Evolutionary conservation across 352 stramenopile species (phyloP), one percentile per base, ranked within the genome.

Genomic region (Globisporangium lucens): DNA sequence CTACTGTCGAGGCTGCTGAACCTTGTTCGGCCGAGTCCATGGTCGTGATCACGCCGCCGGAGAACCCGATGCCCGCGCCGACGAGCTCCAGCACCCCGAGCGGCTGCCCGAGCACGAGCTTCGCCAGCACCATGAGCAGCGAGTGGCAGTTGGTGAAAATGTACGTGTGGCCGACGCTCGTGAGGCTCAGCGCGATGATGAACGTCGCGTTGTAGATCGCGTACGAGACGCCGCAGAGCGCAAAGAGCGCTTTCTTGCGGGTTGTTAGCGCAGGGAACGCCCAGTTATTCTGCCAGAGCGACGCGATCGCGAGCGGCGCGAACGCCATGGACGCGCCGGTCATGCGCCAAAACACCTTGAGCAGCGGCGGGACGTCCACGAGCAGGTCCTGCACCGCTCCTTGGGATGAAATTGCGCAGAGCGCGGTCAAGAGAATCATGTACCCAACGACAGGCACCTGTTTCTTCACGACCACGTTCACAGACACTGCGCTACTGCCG

Each of bases 141-240:
- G 78, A 87, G 65, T 87, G 79, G 49, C 77, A 77, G 57, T 85
- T 87, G 65, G 61, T 71, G 36, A 89, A 87, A 41, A 88, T 85
- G 65, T 87, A 87, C 22, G 75, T 77, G 63, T 86, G 78, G 8
- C 79, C 75, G 59, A 87, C 76, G 35, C 77, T 86, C 17, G 77
- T 86, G 46, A 85, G 74, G 33, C 72, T 78, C 5, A 87, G 63
- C 12, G 81, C 77, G 24, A 79, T 53, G 22, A 89, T 69, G 66
- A 89, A 87, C 30, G 81, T 75, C n/a, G 75, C 63, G 35, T 82
- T 82, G 67, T 78, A 85, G n/a, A 71, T 67, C 22, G 78, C 52
- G 68, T 87, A 84, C 6, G 76, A 67, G 10, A 74, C 52, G 3
- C 61, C 67, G 22, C 75, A 83, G n/a, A 73, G 56, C 43, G 71